Evolutionary conservation across 108 stramenopile species (phyloP), one percentile per base, ranked within the genome.

Genomic region (Epithemia pelagica): DNA sequence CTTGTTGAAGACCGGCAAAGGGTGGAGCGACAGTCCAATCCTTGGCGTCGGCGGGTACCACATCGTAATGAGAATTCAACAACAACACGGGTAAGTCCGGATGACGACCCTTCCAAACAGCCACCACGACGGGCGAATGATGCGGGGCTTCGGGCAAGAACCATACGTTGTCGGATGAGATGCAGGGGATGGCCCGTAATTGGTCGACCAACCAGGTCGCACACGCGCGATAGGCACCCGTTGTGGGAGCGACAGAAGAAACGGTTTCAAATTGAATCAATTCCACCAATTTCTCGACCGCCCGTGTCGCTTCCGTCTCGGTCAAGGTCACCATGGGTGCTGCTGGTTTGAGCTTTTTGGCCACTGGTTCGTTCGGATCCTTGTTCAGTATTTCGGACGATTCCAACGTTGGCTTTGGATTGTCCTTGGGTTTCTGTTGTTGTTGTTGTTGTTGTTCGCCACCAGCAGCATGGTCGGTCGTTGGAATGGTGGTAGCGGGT

Each of bases 41-140:
- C 10, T 70, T 64, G 15, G 69, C 8, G 22, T 74, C 84, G 28
- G 89, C 95, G 0, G 97, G 97, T 0, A 98, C 97, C 46, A 98
- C 97, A 73, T 98, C 97, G 73, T 97, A 98, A 70, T 98, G 97
- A 18, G 83, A 82, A 69, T 98, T 98, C 54, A 96, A 75, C 27
- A 98, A 64, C n/a, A 98, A 52, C 5, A 88, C 72, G 15, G 95
- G 95, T 60, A 96, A 79, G 5, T 57, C 66, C 0, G 68, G 63
- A 71, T 96, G 80, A 20, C 71, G 59, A 24, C 97, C 97, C 37
- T 68, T 74, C 94, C 95, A 95, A 32, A 75, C 62, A 1, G 84
- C 92, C 20, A 98, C 79, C 15, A 98, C 91, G 10, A 96, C 84
- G 8, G 97, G 97, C 59, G 88, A 87, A 57, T 84, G 77, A 25